A percentile compares a stretch with the other conserved stretches of the same genome.
Conservation (phyloP, 768 basidiomycete genomes). For the Gloeophyllum trabeum region DNA sequence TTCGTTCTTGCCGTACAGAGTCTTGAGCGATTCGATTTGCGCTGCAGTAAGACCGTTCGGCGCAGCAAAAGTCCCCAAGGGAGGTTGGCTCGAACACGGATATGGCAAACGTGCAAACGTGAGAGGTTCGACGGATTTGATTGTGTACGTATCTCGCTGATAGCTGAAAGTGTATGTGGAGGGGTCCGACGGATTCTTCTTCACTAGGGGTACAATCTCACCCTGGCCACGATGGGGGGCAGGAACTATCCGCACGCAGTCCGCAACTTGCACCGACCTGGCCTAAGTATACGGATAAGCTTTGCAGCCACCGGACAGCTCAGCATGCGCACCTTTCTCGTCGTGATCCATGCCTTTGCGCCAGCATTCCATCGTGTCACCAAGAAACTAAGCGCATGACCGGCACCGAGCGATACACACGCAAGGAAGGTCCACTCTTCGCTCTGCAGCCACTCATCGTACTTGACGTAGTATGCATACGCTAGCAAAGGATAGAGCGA, state of each 20-base stretch:
- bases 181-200: constrained; percentile 45
- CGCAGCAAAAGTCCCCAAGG: constrained; percentile 51
- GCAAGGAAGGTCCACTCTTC: constrained; percentile 98
- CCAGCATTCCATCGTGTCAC: constrained; percentile 82
- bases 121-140: constrained; percentile 40
- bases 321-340: constrained; percentile 42
- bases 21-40: constrained; percentile 38
- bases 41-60: constrained; percentile 42
- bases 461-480: constrained; percentile 86
- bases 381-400: constrained; percentile 89
- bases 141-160: constrained; percentile 87
- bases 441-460: constrained; percentile 83
- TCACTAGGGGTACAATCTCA: constrained; percentile 72
- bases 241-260: constrained; percentile 75
- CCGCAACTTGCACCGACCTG: constrained; percentile 53
- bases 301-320: constrained; percentile 1
- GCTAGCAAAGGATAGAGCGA: constrained; percentile 73
- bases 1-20: constrained; percentile 84
- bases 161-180: constrained; percentile 82
- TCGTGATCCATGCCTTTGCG: constrained; percentile 73
- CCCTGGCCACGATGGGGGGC: constrained; percentile 76
- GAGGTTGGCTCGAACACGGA: constrained; percentile 64
- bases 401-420: constrained; percentile 71
- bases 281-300: constrained; percentile 27
- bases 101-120: constrained; percentile 80